Conservation (phyloP, 164 flowering plant genomes). For the Akebia trifoliata region DNA sequence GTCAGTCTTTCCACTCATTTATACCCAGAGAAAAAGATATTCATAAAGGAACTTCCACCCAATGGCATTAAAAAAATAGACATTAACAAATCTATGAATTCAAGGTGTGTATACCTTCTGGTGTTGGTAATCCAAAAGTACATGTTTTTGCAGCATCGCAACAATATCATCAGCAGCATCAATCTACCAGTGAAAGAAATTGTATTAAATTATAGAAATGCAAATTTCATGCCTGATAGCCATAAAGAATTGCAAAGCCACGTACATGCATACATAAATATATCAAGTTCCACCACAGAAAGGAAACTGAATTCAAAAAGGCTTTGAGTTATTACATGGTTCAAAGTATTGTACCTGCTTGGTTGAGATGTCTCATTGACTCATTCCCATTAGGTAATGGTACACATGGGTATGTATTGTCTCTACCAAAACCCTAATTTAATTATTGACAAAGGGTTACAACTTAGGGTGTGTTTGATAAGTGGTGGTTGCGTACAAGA, state of each 20-base stretch:
- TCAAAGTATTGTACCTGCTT: not conserved
- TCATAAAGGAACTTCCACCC: too few relatives aligned
- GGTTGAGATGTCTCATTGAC: not conserved
- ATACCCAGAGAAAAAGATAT: not conserved
- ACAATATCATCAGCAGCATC: conserved; percentile 56
- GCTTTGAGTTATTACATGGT: not conserved
- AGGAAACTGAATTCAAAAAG: not conserved
- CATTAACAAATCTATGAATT: too few relatives aligned
- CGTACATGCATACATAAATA: too few relatives aligned
- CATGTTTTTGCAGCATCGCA: conserved; percentile 52
- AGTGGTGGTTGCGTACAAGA: too few relatives aligned
- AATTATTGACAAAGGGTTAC: too few relatives aligned
- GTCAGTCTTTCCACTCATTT: too few relatives aligned
- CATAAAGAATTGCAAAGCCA: too few relatives aligned
- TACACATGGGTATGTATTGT: too few relatives aligned
- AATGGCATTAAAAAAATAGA: too few relatives aligned
- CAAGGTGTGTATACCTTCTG: conserved; percentile 49
- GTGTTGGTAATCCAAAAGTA: conserved; percentile 48
- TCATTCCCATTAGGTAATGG: too few relatives aligned
- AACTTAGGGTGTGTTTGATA: too few relatives aligned
- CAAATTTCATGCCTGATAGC: too few relatives aligned
- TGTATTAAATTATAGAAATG: not conserved
- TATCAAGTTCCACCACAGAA: not conserved
- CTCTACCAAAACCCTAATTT: not conserved
- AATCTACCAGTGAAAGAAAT: conserved; percentile 38